Evolutionary conservation across 2,329 filamentous ascomycete genomes (phyloP).

Genomic region (Elsinoe batatas): DNA sequence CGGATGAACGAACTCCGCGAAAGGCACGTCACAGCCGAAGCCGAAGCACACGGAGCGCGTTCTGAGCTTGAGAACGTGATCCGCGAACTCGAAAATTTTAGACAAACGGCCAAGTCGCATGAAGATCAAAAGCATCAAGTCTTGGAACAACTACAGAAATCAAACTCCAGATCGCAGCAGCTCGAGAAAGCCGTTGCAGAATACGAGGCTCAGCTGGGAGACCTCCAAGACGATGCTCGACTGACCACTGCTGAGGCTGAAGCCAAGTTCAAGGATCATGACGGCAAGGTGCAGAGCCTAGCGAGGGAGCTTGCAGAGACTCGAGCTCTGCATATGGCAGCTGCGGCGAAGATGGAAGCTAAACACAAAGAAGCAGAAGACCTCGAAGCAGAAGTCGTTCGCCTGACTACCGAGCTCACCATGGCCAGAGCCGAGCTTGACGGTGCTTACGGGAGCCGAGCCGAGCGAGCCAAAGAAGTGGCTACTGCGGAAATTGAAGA

Average conservation of each 20-base stretch:
- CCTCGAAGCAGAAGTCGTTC: constrained; percentile 54
- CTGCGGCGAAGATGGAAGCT: constrained; percentile 16
- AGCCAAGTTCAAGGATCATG: constrained; percentile 20
- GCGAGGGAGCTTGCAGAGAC: constrained; percentile 20
- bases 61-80: constrained; percentile 31
- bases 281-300: constrained; percentile 9
- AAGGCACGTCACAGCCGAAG: constrained; percentile 22
- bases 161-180: constrained; percentile 23
- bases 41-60: constrained; percentile 22
- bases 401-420: constrained; percentile 69
- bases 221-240: constrained; percentile 26
- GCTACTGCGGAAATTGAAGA: constrained; percentile 40
- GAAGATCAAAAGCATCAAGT: constrained; percentile 23
- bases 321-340: constrained; percentile 20
- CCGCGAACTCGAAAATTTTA: constrained; percentile 24
- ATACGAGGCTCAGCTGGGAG: constrained; percentile 24
- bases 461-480: constrained; percentile 57
- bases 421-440: constrained; percentile 85
- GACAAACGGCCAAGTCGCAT: constrained; percentile 33
- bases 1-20: constrained; percentile 25
- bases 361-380: constrained; percentile 23
- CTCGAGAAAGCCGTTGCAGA: constrained; percentile 22
- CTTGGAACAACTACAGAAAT: constrained; percentile 22
- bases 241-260: constrained; percentile 28
- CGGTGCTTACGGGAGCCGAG: constrained; percentile 76